These are phyloP conservation scores for Gossypium longicalyx DNA, from an alignment of 345 rosid genomes.

Conservation along the genomic window DNA sequence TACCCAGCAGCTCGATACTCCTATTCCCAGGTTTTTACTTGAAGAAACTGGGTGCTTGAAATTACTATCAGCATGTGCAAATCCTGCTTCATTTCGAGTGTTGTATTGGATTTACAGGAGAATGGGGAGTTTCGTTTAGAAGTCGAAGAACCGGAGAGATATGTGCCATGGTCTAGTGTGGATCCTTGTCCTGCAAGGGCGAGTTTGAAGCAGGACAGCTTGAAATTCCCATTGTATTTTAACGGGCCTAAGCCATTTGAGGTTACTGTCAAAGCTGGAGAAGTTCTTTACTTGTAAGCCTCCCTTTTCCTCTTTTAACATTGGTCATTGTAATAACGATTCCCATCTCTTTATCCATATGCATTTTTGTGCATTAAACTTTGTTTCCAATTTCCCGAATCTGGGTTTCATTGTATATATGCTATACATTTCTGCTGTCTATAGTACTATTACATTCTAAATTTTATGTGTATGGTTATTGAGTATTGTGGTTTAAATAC, in stretches of 20 bases:
- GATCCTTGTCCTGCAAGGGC: constrained; percentile 62
- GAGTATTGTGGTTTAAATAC: neutral
- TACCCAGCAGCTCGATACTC: constrained; percentile 70
- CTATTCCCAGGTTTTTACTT: constrained; percentile 30
- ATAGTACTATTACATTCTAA: neutral
- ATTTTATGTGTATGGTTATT: neutral
- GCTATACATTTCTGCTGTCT: neutral
- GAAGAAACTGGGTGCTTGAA: constrained; percentile 6
- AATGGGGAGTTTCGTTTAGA: constrained; percentile 52
- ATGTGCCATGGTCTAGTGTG: constrained; percentile 82
- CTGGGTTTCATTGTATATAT: neutral
- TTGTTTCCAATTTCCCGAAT: neutral
- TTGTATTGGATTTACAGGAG: constrained; percentile 34
- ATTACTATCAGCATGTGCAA: neutral
- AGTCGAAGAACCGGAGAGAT: constrained; percentile 50
- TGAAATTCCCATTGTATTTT: constrained; percentile 63
- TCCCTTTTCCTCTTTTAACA: constrained; percentile 1
- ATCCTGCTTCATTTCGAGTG: neutral
- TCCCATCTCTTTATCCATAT: neutral
- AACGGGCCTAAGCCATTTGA: constrained; percentile 72
- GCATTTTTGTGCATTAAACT: neutral
- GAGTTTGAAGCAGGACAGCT: constrained; percentile 37
- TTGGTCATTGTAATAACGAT: neutral
- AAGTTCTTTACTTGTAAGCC: constrained; percentile 78
- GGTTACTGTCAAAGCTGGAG: constrained; percentile 76